Evolutionary conservation across 768 basidiomycete species (phyloP), one percentile per base, ranked within the genome.

Genomic region (Rickenella mellea): DNA sequence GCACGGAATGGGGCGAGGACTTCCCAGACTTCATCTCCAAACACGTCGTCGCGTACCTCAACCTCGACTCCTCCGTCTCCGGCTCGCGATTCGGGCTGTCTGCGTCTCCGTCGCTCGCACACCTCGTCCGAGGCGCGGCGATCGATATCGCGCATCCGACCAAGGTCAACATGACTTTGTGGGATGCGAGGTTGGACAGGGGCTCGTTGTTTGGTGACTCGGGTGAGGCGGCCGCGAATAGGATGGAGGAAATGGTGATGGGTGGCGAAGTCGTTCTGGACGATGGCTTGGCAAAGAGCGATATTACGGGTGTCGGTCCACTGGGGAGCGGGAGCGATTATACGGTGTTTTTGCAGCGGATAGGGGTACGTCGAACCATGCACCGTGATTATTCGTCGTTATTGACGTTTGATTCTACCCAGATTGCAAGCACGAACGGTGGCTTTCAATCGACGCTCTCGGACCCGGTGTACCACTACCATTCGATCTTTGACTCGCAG

Each of bases 1-100:
- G 81, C 53, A 93, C 88, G 3, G 94, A 97, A 61, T 94, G 83
- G 75, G 90, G 80, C 2, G 94, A 97, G 58, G 94, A 97, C 55
- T 97, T 94, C 54, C 55, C 78, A 0, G 69, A 75, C 12, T 94
- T 84, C 78, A 76, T 97, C 28, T 69, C 74, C 29, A 66, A 82
- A 26, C 74, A 93, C 47, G 84, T 81, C 32, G 90, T 87, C 12
- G 73, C 86, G 11, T 98, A 97, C 55, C 63, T 96, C 44, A 96
- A 96, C 55, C 69, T 92, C 20, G 85, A 88, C 51, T 68, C 71
- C 6, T 77, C 84, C 2, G 78, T 78, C 6, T 55, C 69, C 5
- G 82, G 80, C 12, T 79, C 80, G 24, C 65, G 66, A 10, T 87
- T 76, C 63, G 45, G 53, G n/a, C 65, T 66, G 1, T 50, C 54